These are phyloP conservation scores for Hyphopichia pseudoburtonii DNA, from an alignment of 1,139 yeast genomes.

Conservation along the genomic window DNA sequence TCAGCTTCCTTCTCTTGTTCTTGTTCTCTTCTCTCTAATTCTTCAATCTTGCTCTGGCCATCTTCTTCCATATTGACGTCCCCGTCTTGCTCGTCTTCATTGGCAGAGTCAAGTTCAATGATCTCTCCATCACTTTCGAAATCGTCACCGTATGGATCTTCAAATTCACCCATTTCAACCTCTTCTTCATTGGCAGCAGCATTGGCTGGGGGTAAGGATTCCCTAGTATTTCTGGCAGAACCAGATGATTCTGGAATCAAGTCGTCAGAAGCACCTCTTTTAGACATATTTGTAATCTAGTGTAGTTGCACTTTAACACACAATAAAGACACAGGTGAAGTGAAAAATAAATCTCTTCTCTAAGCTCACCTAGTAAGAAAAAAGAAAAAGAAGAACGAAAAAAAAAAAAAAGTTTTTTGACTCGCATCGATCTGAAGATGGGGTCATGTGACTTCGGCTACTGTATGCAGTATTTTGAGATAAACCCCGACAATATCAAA, in stretches of 20 bases:
- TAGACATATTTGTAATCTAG: too few relatives aligned
- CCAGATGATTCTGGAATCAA: constrained; percentile 26
- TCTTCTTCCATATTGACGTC: constrained; percentile 39
- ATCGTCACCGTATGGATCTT: constrained; percentile 94
- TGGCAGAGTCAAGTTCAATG: constrained; percentile 71
- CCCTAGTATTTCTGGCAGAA: constrained; percentile 29
- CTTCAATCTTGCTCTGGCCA: constrained; percentile 20
- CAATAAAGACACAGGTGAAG: too few relatives aligned
- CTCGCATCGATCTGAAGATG: not conserved
- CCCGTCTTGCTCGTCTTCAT: constrained; percentile 55
- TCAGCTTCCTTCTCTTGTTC: constrained; percentile 24
- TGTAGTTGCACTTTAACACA: too few relatives aligned
- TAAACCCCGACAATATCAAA: too few relatives aligned
- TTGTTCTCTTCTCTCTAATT: constrained; percentile 31
- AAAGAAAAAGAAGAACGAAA: too few relatives aligned
- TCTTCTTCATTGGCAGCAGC: constrained; percentile 36
- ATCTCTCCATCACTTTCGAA: constrained; percentile 91
- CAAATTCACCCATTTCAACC: constrained; percentile 83
- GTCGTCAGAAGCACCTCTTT: constrained; percentile 52
- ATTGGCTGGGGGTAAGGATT: constrained; percentile 28
- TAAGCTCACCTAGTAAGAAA: too few relatives aligned
- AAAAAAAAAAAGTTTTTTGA: not conserved
- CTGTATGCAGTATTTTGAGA: too few relatives aligned
- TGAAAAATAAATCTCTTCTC: too few relatives aligned
- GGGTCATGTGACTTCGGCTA: too few relatives aligned